Percentiles rank a stretch among this genome's conserved stretches.
phyloP scores from a whole-genome alignment of 1,284 basidiomycete species.

The Apiotrichum sp. region DNA sequence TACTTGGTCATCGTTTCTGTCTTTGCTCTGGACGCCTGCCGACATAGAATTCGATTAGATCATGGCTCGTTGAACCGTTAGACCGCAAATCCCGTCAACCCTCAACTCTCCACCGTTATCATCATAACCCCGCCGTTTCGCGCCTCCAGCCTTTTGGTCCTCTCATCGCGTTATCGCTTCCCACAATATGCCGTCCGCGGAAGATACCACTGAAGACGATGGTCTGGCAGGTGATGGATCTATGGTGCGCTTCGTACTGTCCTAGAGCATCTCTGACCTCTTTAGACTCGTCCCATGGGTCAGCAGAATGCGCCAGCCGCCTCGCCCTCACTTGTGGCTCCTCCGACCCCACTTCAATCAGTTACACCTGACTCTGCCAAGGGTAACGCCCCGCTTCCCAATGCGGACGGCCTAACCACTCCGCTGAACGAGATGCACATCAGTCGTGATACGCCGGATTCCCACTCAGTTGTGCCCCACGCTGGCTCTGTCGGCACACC shows the following conservation, averaged over 20 bases:
- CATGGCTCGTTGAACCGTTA: too few relatives aligned
- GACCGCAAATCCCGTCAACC: too few relatives aligned
- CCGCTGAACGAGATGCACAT: conserved; percentile 7
- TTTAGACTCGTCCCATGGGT: not conserved
- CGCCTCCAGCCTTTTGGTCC: too few relatives aligned
- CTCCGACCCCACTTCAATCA: not conserved
- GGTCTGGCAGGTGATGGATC: conserved; percentile 19
- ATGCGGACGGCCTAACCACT: conserved; percentile 9
- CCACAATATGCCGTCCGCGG: not conserved
- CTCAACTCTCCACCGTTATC: too few relatives aligned
- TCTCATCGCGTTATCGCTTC: too few relatives aligned
- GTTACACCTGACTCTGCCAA: conserved; percentile 24
- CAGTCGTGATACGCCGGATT: conserved; percentile 1
- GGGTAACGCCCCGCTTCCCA: conserved; percentile 4
- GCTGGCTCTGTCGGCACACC: conserved; percentile 7
- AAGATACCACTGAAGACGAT: conserved; percentile 29
- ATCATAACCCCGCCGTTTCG: too few relatives aligned
- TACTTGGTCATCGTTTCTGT: too few relatives aligned
- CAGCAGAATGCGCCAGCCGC: not conserved
- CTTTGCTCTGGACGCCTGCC: too few relatives aligned
- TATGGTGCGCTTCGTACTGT: conserved; percentile 15
- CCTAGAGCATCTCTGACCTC: not conserved
- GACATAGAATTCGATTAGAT: too few relatives aligned
- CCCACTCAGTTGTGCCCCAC: conserved; percentile 3
- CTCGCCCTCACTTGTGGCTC: not conserved